Percentiles rank a stretch among this genome's conserved stretches.
phyloP scores from a whole-genome alignment of 495 filamentous ascomycete species.

The Clavariopsis aquatica region DNA sequence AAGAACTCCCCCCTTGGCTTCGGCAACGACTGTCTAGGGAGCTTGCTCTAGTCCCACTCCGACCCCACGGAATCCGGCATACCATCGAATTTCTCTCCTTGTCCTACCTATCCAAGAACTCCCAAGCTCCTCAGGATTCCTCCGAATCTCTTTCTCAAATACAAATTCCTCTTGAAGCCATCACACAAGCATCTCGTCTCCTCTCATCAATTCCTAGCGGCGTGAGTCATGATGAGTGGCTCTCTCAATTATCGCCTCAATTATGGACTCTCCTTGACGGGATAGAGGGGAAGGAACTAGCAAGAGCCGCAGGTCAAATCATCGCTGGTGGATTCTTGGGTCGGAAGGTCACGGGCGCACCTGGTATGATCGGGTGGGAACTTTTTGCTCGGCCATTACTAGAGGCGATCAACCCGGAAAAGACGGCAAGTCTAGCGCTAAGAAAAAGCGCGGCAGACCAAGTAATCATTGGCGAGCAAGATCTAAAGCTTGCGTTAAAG shows the following conservation, averaged over 20 bases:
- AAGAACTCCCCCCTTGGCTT: constrained; percentile 51
- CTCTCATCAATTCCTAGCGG: constrained; percentile 63
- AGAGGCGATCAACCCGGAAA: constrained; percentile 57
- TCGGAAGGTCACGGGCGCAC: constrained; percentile 65
- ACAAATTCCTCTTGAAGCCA: constrained; percentile 69
- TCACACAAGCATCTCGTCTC: constrained; percentile 65
- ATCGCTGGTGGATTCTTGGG: constrained; percentile 74
- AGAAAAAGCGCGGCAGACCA: constrained; percentile 34
- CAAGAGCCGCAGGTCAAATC: constrained; percentile 67
- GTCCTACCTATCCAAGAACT: constrained; percentile 29
- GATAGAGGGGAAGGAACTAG: constrained; percentile 62
- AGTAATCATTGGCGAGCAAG: constrained; percentile 48
- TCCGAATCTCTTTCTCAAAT: constrained; percentile 56
- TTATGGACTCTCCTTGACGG: constrained; percentile 68
- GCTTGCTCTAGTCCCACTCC: constrained; percentile 65
- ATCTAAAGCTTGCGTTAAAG: constrained; percentile 54
- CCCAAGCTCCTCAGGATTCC: constrained; percentile 12
- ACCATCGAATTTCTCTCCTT: constrained; percentile 67
- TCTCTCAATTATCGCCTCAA: constrained; percentile 64
- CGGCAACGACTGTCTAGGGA: constrained; percentile 52
- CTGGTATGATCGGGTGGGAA: constrained; percentile 68
- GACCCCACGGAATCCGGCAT: constrained; percentile 63
- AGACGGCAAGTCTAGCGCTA: neutral
- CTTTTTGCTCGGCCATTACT: constrained; percentile 68
- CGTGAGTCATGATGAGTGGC: constrained; percentile 61